Evolutionary conservation across 192 early-diverging fungal species (phyloP), one percentile per base, ranked within the genome.

Genomic region (Thamnidium elegans): DNA sequence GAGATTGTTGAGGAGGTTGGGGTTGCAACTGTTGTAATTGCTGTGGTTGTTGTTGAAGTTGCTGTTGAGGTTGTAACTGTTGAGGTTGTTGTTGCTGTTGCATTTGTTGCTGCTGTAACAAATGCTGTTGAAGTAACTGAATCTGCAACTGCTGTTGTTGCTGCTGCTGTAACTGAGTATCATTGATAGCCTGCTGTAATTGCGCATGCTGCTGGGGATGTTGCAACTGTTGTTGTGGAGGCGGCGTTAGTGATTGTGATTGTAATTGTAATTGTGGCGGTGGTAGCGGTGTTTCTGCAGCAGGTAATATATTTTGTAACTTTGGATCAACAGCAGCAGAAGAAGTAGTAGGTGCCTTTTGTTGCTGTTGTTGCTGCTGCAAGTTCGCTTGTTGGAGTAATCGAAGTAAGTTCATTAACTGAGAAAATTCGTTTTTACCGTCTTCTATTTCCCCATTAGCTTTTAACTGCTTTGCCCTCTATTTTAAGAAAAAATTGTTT

Each of bases 361-460:
- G 66, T 7, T 60, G 53, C 8, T 53, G 63, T 11, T 60, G 64
- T 39, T 66, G 70, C 9, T 71, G 63, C 23, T 61, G 63, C 23
- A 55, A 20, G 20, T 70, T 62, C 7, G 46, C 59, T 42, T 68
- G 71, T 47, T 68, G 50, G 4, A 73, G 31, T 23, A 63, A 50
- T 31, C 85, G 74, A 32, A 92, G 59, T 21, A 86, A 56, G 10
- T 70, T 66, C 74, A 93, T 75, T 13, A 92, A 69, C 56, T 84
- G 78, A 26, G 89, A 88, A 59, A 81, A 89, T 70, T 93, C 89
- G 15, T 81, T 82, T 55, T 84, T 86, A 62, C 84, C 89, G 44
- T 83, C 79, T 78, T 96, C 91, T 11, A 84, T 92, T 26, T 86
- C 84, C 14, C 92, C 91, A 58, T 47, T 50, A 17, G 55, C 56